Evolutionary conservation across 208 protist genomes (phyloP).

Genomic region (Wallacemonas collosoma): DNA sequence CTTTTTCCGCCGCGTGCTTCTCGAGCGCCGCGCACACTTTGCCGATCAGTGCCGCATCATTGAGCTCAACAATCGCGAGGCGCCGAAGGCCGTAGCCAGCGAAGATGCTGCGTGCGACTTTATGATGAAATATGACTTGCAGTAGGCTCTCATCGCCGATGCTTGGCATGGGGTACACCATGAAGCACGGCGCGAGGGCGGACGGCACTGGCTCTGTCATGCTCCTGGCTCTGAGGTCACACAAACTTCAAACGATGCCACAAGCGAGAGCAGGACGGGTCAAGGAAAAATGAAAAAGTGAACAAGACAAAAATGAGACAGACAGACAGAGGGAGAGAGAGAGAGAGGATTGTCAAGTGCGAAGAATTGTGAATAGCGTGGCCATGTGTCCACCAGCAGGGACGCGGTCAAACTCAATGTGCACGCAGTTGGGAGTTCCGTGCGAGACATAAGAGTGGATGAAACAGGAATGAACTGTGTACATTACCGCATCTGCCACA

Average conservation of each 20-base stretch:
- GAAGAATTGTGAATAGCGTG: neutral
- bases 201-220: neutral
- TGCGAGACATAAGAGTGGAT: no score
- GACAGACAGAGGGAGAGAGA: slow-evolving; percentile 7
- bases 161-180: slow-evolving; percentile 69
- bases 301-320: neutral
- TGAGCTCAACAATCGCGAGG: slow-evolving; percentile 72
- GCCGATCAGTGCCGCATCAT: slow-evolving; percentile 21
- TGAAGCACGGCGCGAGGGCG: slow-evolving; percentile 32
- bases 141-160: slow-evolving; percentile 79
- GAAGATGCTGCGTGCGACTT: slow-evolving; percentile 59
- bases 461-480: no score
- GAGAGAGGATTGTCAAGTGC: neutral
- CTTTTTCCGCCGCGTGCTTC: neutral
- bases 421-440: no score
- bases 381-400: neutral
- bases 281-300: neutral
- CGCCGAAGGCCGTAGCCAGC: slow-evolving; percentile 54
- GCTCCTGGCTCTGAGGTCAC: no score
- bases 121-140: slow-evolving; percentile 50
- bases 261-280: neutral
- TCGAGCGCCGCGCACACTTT: slow-evolving; percentile 30
- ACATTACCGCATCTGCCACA: no score
- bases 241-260: no score
- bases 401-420: no score